Percentiles rank a stretch among this genome's conserved stretches.
phyloP scores from a whole-genome alignment of 495 filamentous ascomycete genomes.

The Lentithecium fluviatile region DNA sequence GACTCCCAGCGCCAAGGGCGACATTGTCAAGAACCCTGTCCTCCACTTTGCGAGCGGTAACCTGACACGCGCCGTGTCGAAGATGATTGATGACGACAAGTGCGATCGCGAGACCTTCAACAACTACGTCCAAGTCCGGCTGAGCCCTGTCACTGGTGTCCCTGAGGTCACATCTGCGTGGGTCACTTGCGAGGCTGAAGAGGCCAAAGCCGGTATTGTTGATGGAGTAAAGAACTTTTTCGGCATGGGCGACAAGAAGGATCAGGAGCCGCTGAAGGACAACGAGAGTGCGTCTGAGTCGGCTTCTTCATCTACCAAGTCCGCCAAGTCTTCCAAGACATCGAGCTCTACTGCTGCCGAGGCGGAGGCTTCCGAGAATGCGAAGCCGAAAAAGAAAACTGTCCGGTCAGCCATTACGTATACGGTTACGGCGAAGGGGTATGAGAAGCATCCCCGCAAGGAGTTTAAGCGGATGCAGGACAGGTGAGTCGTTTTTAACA shows the following conservation, averaged over 20 bases:
- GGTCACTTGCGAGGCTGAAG: conserved; percentile 78
- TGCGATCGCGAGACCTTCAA: conserved; percentile 75
- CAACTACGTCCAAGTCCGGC: conserved; percentile 71
- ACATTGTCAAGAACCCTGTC: conserved; percentile 53
- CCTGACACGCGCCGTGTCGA: conserved; percentile 73
- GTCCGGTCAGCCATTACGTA: conserved; percentile 70
- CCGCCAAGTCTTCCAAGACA: conserved; percentile 41
- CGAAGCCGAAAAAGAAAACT: conserved; percentile 57
- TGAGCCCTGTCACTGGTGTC: conserved; percentile 73
- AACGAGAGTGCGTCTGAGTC: conserved; percentile 49
- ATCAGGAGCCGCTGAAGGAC: conserved; percentile 70
- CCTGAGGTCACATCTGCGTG: conserved; percentile 73
- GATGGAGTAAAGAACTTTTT: conserved; percentile 95
- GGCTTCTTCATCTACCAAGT: conserved; percentile 42
- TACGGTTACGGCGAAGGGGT: conserved; percentile 59
- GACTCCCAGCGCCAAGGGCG: conserved; percentile 47
- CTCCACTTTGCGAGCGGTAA: conserved; percentile 70
- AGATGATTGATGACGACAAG: conserved; percentile 70
- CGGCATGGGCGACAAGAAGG: conserved; percentile 85
- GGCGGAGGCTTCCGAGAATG: conserved; percentile 49
- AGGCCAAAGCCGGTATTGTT: conserved; percentile 77
- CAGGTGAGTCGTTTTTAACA: conserved; percentile 28
- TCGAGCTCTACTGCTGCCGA: conserved; percentile 46
- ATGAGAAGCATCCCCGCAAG: conserved; percentile 55
- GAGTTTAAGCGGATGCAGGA: conserved; percentile 66